A percentile compares a stretch with the other conserved stretches of the same genome.
Conservation (phyloP, 2,329 filamentous ascomycete genomes). For the Penicillium sumatraense region DNA sequence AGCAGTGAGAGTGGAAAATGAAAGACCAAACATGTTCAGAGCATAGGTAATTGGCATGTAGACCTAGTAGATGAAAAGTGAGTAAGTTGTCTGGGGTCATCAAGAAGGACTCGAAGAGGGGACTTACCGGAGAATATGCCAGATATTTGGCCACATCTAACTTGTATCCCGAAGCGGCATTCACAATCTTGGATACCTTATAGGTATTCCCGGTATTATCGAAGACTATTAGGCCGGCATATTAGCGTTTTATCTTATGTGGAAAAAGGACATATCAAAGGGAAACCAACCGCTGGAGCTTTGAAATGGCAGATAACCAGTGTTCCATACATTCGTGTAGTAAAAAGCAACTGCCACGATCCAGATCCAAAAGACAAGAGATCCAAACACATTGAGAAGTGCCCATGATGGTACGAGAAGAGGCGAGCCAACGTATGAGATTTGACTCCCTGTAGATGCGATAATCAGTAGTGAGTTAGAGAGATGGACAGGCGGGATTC, state of each 20-base stretch:
- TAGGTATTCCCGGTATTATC: constrained; percentile 69
- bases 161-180: constrained; percentile 56
- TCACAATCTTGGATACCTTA: constrained; percentile 66
- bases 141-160: constrained; percentile 67
- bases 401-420: constrained; percentile 71
- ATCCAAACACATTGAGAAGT: constrained; percentile 71
- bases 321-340: constrained; percentile 25
- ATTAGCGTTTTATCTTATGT: not conserved
- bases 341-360: constrained; percentile 62
- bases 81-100: not conserved
- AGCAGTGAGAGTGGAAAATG: constrained; percentile 66
- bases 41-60: constrained; percentile 34
- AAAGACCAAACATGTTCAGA: constrained; percentile 56
- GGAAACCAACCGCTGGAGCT: constrained; percentile 28
- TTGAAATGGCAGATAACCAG: constrained; percentile 25
- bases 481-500: not conserved
- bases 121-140: constrained; percentile 63
- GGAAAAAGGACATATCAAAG: too few species aligned
- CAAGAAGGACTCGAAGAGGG: not conserved
- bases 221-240: constrained; percentile 53
- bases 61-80: constrained; percentile 13
- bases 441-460: constrained; percentile 34
- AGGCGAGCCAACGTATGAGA: constrained; percentile 45
- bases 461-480: too few species aligned
- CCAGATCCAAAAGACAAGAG: constrained; percentile 65